Conservation (phyloP, 2,329 filamentous ascomycete species). For the Biscogniauxia mediterranea region DNA sequence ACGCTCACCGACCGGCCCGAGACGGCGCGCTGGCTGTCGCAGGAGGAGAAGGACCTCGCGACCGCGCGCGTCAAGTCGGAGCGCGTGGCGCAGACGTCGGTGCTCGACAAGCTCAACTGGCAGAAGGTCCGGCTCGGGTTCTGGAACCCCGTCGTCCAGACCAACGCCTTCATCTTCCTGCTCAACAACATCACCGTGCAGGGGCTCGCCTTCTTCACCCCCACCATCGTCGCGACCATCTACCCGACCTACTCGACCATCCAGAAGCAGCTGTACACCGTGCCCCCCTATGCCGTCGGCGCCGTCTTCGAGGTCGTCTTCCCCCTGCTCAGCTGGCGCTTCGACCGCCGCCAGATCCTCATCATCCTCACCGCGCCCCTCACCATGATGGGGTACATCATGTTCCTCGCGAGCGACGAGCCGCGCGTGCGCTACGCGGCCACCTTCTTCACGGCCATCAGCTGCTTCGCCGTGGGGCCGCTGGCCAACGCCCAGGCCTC, state of each 20-base stretch:
- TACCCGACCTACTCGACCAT: slow-evolving; percentile 58
- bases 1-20: slow-evolving; percentile 68
- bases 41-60: slow-evolving; percentile 65
- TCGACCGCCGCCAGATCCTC: slow-evolving; percentile 59
- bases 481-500: slow-evolving; percentile 66
- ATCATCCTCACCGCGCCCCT: slow-evolving; percentile 59
- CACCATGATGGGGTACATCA: slow-evolving; percentile 67
- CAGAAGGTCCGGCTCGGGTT: slow-evolving; percentile 62
- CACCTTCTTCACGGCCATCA: slow-evolving; percentile 66
- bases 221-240: slow-evolving; percentile 68
- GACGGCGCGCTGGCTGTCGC: slow-evolving; percentile 63
- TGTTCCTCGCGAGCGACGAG: slow-evolving; percentile 61
- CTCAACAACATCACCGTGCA: slow-evolving; percentile 60
- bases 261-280: slow-evolving; percentile 66
- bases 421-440: slow-evolving; percentile 62
- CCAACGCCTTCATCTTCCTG: slow-evolving; percentile 27
- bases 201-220: slow-evolving; percentile 67
- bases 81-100: slow-evolving; percentile 58
- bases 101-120: slow-evolving; percentile 61
- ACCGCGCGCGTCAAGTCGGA: slow-evolving; percentile 68
- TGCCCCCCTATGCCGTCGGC: slow-evolving; percentile 68
- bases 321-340: slow-evolving; percentile 59
- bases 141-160: slow-evolving; percentile 53
- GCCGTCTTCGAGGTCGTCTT: slow-evolving; percentile 64
- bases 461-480: slow-evolving; percentile 62